Conservation (phyloP, 805 yeast genomes). For the Ogataea trehaloabstinens region DNA sequence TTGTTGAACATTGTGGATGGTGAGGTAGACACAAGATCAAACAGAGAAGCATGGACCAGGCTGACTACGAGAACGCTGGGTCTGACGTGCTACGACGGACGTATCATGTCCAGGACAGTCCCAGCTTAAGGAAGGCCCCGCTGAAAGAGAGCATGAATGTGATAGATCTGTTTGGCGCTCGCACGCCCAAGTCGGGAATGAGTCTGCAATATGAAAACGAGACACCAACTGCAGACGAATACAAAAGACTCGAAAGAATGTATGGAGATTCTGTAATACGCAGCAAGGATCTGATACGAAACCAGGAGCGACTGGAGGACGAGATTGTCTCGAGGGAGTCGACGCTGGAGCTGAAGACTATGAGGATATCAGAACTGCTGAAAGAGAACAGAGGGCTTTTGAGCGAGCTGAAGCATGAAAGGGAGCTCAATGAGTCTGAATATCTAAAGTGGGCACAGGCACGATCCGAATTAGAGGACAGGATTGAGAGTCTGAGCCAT, state of each 20-base stretch:
- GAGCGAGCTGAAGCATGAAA: constrained; percentile 28
- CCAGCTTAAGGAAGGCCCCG: constrained; percentile 11
- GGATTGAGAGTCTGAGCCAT: constrained; percentile 23
- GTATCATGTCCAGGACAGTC: constrained; percentile 3
- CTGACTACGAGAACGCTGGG: constrained; percentile 21
- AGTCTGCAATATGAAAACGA: neutral
- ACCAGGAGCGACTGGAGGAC: constrained; percentile 34
- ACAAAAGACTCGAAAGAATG: constrained; percentile 26
- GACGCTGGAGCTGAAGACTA: constrained; percentile 22
- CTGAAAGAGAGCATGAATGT: constrained; percentile 17
- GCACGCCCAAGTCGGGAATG: neutral
- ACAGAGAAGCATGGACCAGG: constrained; percentile 15
- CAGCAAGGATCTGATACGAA: constrained; percentile 31
- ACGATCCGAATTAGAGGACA: constrained; percentile 26
- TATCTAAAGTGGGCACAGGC: constrained; percentile 28
- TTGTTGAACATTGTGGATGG: neutral
- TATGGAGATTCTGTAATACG: constrained; percentile 30
- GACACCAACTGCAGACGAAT: constrained; percentile 11
- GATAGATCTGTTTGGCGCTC: constrained; percentile 7
- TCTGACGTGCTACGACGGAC: constrained; percentile 12
- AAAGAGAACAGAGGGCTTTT: constrained; percentile 24
- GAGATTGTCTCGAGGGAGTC: constrained; percentile 32
- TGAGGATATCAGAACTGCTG: constrained; percentile 27
- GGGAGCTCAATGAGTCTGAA: constrained; percentile 31
- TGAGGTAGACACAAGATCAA: neutral